phyloP scores from a whole-genome alignment of 208 protist species.

The Leishmania arabica region DNA sequence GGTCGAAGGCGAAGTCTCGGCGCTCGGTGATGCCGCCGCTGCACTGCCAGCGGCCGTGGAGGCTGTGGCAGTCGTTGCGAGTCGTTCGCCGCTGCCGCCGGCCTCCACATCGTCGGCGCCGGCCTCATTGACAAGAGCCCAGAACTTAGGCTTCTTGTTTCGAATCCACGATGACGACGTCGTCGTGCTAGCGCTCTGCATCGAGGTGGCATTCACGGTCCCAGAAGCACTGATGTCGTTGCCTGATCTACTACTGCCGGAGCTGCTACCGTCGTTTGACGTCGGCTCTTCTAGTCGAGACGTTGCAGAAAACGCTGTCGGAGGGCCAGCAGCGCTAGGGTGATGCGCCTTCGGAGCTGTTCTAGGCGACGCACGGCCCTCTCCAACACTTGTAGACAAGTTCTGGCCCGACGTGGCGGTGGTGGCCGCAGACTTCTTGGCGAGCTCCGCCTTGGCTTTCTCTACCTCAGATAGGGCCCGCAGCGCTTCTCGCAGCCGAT shows the following conservation, averaged over 20 bases:
- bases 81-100: background rate
- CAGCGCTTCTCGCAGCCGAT: constrained; percentile 30
- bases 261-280: background rate
- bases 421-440: background rate
- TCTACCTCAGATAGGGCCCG: constrained; percentile 33
- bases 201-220: background rate
- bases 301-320: background rate
- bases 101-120: background rate
- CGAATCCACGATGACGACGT: constrained; percentile 35
- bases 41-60: background rate
- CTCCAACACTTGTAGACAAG: background rate
- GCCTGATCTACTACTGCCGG: background rate
- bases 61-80: background rate
- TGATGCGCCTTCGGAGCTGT: background rate
- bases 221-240: background rate
- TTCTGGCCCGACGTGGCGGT: background rate
- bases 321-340: background rate
- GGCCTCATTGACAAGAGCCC: constrained; percentile 37
- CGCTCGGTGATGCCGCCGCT: background rate
- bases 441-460: constrained; percentile 25
- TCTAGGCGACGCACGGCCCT: background rate
- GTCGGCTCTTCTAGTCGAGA: background rate
- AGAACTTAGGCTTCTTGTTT: constrained; percentile 43
- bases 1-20: background rate
- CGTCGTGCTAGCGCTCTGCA: background rate